These are phyloP conservation scores for Trebouxiophyceae sp. DNA, from an alignment of 163 green algal genomes.

Conservation along the genomic window DNA sequence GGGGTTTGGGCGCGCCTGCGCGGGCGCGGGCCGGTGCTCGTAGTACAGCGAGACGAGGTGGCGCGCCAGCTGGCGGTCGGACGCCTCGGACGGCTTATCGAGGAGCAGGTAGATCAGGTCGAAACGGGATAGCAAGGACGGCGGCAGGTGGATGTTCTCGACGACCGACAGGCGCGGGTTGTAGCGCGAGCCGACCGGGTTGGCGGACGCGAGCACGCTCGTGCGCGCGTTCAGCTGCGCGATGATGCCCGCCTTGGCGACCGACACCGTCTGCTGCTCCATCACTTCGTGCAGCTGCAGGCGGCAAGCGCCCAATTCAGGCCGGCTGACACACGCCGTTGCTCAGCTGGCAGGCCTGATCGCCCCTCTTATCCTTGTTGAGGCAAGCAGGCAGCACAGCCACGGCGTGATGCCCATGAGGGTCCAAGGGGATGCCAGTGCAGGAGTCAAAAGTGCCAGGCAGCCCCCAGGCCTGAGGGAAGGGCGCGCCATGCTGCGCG, in stretches of 20 bases:
- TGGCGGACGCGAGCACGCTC: constrained; percentile 89
- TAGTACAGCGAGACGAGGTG: constrained; percentile 74
- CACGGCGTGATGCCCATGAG: too few species aligned
- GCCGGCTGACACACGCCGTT: too few species aligned
- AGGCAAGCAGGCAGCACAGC: too few species aligned
- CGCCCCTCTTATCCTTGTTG: too few species aligned
- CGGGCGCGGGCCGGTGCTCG: constrained; percentile 3
- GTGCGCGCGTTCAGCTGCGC: constrained; percentile 95
- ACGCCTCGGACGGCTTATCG: constrained; percentile 72
- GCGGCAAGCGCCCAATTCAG: too few species aligned
- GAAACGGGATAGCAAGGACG: constrained; percentile 91
- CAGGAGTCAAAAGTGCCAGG: not conserved
- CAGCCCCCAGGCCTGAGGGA: too few species aligned
- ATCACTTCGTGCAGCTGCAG: constrained; percentile 89
- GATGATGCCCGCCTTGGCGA: constrained; percentile 98
- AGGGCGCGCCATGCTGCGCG: constrained; percentile 70
- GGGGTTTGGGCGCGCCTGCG: constrained; percentile 2
- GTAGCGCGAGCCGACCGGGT: constrained; percentile 82
- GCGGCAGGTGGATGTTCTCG: constrained; percentile 98
- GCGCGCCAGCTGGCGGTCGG: constrained; percentile 62
- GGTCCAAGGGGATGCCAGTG: too few species aligned
- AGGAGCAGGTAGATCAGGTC: constrained; percentile 91
- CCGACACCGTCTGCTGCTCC: constrained; percentile 96
- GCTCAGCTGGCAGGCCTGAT: too few species aligned
- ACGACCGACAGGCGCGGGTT: constrained; percentile 83